phyloP scores from a whole-genome alignment of 345 rosid species.

The Acer yangbiense region DNA sequence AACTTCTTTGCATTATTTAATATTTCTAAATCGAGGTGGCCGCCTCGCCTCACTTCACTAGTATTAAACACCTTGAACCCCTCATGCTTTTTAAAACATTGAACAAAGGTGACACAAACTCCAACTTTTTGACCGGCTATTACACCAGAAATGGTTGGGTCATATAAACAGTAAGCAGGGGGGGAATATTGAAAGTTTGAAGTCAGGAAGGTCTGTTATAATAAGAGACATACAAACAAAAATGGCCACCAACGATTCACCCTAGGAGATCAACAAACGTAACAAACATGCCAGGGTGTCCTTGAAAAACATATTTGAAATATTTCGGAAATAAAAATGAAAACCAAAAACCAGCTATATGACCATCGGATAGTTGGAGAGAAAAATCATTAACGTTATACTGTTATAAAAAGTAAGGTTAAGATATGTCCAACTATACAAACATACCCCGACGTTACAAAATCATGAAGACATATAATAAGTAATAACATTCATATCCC shows the following conservation, averaged over 20 bases:
- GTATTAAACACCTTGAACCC: too few species aligned
- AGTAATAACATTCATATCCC: neutral
- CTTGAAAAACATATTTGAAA: neutral
- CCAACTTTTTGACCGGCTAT: slow-evolving; percentile 27
- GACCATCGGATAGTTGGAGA: neutral
- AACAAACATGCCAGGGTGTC: neutral
- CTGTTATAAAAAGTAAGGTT: neutral
- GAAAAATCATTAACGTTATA: neutral
- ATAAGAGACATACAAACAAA: neutral
- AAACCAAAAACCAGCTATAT: neutral
- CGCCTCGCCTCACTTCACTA: too few species aligned
- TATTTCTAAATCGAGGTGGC: too few species aligned
- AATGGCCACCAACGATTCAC: neutral
- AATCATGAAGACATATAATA: neutral
- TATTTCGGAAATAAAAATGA: neutral
- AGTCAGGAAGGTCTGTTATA: neutral
- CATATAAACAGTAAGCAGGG: neutral
- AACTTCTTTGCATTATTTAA: too few species aligned
- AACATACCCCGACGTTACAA: neutral
- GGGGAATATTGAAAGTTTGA: neutral
- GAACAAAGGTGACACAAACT: slow-evolving; percentile 14
- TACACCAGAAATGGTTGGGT: neutral
- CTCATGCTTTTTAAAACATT: too few species aligned
- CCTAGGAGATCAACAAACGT: neutral
- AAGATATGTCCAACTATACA: neutral